Evolutionary conservation across 345 rosid species (phyloP), one percentile per base, ranked within the genome.

Genomic region (Combretum micranthum): DNA sequence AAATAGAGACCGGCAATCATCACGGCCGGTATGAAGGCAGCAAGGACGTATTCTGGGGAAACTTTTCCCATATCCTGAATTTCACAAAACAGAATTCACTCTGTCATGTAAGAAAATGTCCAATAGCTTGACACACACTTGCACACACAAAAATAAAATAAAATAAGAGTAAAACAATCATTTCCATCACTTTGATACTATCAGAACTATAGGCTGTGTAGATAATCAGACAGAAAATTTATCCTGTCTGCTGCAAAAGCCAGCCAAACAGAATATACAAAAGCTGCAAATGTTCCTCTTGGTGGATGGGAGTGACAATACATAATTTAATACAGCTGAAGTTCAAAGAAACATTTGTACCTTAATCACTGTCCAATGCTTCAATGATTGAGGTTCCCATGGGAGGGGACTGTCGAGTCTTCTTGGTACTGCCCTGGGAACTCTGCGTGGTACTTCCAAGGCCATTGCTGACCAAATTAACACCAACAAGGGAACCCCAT

Each of bases 331-430:
- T 15, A 17, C 53, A 67, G 43, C 14, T 43, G 60, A 19, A 54
- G 46, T 50, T 44, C 51, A 49, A 45, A 13, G 45, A 51, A 42
- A 47, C 51, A 15, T 52, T 16, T 23, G 14, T 51, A 72, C 80
- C 74, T 64, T 76, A 42, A 72, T 45, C n/a, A 76, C 72, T 5
- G 72, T 65, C 80, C 77, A 76, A 23, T 72, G 80, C 13, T 53
- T 15, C 56, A 69, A 17, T 11, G 81, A 69, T n/a, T 44, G 48
- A 42, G 80, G 47, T 12, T 67, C 64, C 75, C 73, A 62, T 3
- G 63, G 71, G n/a, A 73, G 65, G 19, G 75, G 78, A 59, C 63
- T 70, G 46, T 42, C 42, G 2, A 73, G 61, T 39, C 71, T 70
- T 57, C 82, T 70, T 0, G 78, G 74, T 65, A 73, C 57, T 44